Percentiles rank a stretch among this genome's conserved stretches.
phyloP scores from a whole-genome alignment of 805 yeast species.

The Starmera quercuum region DNA sequence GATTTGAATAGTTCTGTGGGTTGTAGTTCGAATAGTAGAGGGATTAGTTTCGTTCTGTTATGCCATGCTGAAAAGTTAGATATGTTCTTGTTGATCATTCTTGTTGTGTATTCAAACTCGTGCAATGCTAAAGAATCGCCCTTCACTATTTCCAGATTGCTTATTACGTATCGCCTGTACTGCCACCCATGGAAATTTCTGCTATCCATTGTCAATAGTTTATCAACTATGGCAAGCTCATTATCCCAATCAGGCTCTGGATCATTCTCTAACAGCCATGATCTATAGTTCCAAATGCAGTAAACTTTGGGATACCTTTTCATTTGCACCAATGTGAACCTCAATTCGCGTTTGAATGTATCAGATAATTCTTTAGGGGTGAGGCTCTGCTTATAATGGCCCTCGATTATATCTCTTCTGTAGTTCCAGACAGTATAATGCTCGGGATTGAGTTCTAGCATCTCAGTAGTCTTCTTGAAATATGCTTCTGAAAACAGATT shows the following conservation, averaged over 20 bases:
- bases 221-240: conserved; percentile 65
- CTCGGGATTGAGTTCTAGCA: conserved; percentile 73
- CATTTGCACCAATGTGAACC: conserved; percentile 50
- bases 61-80: conserved; percentile 97
- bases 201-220: conserved; percentile 61
- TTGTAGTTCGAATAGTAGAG: conserved; percentile 32
- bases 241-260: conserved; percentile 53
- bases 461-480: conserved; percentile 44
- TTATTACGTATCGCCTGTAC: conserved; percentile 69
- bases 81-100: conserved; percentile 72
- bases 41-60: conserved; percentile 67
- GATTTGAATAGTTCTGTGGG: conserved; percentile 21
- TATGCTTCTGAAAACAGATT: conserved; percentile 27
- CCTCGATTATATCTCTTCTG: conserved; percentile 60
- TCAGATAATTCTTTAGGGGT: conserved; percentile 16
- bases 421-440: conserved; percentile 86
- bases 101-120: conserved; percentile 74
- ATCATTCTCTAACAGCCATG: conserved; percentile 64
- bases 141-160: conserved; percentile 20
- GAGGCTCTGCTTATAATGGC: conserved; percentile 10
- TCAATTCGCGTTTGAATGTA: conserved; percentile 48
- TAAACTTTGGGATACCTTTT: conserved; percentile 78
- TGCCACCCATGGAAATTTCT: conserved; percentile 97
- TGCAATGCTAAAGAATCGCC: conserved; percentile 24
- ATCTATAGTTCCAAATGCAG: conserved; percentile 94